Conservation (phyloP, 2,329 filamentous ascomycete genomes). For the Fusarium xylarioides region DNA sequence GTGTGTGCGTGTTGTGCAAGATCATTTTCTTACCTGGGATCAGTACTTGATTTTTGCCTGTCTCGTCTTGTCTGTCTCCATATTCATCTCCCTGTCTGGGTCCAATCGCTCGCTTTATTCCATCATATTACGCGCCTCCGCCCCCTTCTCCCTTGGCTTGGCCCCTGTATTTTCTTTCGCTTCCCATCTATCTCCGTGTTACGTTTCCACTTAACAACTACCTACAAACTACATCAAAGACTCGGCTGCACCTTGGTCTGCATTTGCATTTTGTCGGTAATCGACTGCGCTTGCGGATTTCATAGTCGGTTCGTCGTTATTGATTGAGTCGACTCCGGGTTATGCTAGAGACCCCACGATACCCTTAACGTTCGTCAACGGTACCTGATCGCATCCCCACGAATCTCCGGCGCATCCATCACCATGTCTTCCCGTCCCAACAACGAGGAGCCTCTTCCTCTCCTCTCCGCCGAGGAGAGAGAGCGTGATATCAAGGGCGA, state of each 20-base stretch:
- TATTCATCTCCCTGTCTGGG: conserved; percentile 25
- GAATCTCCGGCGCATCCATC: conserved; percentile 19
- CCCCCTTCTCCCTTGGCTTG: conserved; percentile 24
- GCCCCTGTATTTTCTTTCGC: conserved; percentile 39
- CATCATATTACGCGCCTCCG: conserved; percentile 24
- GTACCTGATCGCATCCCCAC: conserved; percentile 14
- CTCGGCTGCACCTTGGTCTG: conserved; percentile 17
- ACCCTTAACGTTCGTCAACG: conserved; percentile 3
- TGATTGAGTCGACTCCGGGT: background rate
- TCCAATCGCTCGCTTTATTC: conserved; percentile 34
- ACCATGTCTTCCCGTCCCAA: conserved; percentile 48
- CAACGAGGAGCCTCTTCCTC: conserved; percentile 45
- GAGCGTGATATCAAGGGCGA: conserved; percentile 44
- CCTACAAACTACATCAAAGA: conserved; percentile 27
- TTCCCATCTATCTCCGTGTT: conserved; percentile 33
- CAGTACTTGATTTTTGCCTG: conserved; percentile 3
- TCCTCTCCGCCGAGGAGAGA: conserved; percentile 46
- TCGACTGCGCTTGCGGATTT: conserved; percentile 20
- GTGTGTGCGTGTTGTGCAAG: background rate
- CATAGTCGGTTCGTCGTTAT: conserved; percentile 9
- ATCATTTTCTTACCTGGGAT: background rate
- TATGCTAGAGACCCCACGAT: conserved; percentile 20
- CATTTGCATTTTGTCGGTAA: conserved; percentile 20
- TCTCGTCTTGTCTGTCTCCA: conserved; percentile 23
- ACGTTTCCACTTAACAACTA: conserved; percentile 35